phyloP scores from a whole-genome alignment of 1,284 basidiomycete genomes.

The Pseudozyma hubeiensis region DNA sequence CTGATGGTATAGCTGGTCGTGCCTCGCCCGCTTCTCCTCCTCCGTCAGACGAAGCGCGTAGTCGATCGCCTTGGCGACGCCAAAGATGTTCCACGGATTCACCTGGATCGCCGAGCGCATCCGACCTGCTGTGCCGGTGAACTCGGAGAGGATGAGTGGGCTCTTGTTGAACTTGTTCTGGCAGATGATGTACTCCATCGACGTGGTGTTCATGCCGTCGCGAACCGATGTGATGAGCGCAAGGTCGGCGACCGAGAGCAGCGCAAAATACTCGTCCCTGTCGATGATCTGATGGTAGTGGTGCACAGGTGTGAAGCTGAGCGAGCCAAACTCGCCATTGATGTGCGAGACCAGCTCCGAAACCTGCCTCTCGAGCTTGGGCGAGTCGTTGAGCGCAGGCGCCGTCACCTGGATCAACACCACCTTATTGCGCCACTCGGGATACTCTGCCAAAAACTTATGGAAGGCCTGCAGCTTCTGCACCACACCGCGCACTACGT shows the following conservation, averaged over 20 bases:
- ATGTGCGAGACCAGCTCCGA: conserved; percentile 96
- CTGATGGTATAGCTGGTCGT: conserved; percentile 77
- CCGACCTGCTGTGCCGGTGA: conserved; percentile 93
- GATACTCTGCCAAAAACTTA: conserved; percentile 91
- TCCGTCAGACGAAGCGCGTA: conserved; percentile 84
- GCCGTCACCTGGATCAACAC: conserved; percentile 85
- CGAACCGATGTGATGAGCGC: conserved; percentile 94
- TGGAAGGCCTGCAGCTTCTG: conserved; percentile 98
- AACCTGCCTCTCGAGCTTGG: conserved; percentile 91
- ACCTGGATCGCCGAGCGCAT: conserved; percentile 82
- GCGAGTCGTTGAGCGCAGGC: conserved; percentile 91
- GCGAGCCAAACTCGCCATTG: conserved; percentile 92
- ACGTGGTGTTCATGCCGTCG: conserved; percentile 98
- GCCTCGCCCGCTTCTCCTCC: conserved; percentile 81
- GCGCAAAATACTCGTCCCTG: conserved; percentile 93
- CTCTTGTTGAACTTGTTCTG: conserved; percentile 81
- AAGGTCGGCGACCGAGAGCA: conserved; percentile 93
- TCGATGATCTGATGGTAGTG: conserved; percentile 98
- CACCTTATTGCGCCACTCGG: conserved; percentile 91
- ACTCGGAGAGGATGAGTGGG: conserved; percentile 91
- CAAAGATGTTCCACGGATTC: conserved; percentile 82
- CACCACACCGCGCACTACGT: conserved; percentile 95
- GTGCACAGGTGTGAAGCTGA: conserved; percentile 98
- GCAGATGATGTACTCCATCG: conserved; percentile 94
- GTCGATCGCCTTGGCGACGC: conserved; percentile 94